Evolutionary conservation across 495 filamentous ascomycete species (phyloP).

Genomic region (Oidiodendron maius): DNA sequence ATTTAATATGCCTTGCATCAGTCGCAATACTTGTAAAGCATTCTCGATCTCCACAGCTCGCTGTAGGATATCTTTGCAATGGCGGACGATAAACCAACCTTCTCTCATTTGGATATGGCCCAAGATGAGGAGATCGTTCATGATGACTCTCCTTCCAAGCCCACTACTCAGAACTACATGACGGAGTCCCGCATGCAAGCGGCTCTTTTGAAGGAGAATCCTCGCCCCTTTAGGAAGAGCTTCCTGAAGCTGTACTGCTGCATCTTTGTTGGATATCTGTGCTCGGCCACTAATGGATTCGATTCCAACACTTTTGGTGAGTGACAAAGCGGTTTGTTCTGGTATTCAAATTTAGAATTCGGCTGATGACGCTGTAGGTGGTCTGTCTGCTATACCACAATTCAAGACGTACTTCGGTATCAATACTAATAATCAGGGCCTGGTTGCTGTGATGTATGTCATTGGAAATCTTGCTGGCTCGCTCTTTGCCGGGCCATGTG

Average conservation of each 20-base stretch:
- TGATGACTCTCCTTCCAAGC: too few species aligned
- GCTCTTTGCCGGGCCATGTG: background rate
- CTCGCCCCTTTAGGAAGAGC: background rate
- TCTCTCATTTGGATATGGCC: too few species aligned
- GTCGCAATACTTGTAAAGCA: too few species aligned
- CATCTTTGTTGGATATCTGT: background rate
- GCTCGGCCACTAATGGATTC: background rate
- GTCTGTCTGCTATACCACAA: background rate
- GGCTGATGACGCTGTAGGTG: background rate
- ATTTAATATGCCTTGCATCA: too few species aligned
- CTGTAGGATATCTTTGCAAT: too few species aligned
- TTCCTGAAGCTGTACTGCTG: background rate
- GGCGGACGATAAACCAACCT: too few species aligned
- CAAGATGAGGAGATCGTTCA: background rate
- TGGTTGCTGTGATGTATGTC: background rate
- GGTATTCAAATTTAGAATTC: background rate
- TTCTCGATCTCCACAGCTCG: too few species aligned
- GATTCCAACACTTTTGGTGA: background rate
- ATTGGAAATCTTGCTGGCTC: constrained; percentile 4
- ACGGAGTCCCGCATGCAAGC: background rate
- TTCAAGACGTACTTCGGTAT: background rate
- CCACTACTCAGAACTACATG: background rate
- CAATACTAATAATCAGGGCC: background rate
- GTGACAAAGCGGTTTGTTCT: background rate
- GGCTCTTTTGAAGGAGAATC: background rate